Evolutionary conservation across 202 grass and related monocot species (phyloP), one percentile per base, ranked within the genome.

Genomic region (Saccharum hybrid): DNA sequence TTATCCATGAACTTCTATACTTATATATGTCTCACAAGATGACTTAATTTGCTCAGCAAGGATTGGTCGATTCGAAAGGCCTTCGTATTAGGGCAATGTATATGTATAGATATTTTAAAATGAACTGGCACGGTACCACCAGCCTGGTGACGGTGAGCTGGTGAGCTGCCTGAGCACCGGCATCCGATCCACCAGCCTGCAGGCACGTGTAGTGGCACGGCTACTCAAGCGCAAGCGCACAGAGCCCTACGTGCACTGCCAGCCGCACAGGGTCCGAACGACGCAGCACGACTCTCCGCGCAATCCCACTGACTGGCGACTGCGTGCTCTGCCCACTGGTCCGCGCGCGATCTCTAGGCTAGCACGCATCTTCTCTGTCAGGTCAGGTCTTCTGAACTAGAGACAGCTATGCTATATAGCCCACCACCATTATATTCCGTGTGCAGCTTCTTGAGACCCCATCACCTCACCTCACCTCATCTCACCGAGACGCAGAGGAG

Each of bases 181-280:
- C 46, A 52, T 16, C 51, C 70, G 77, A 36, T 60, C 62, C 45
- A 45, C 48, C 68, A 56, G 46, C 22, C 31, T 40, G 74, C 61
- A 14, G 38, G 81, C 87, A 88, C 87, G 82, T 85, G 82, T 76
- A 77, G 77, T 22, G 15, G 82, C 70, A 60, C 46, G 5, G 51
- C 64, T 42, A 76, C 54, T 61, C 30, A 70, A 62, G 71, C 33
- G 15, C 60, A 26, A 11, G 66, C 54, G 49, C 66, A 13, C n/a
- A 43, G 14, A 71, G 16, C 51, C 66, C 65, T 18, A 51, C 59
- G 30, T 11, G 31, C 1, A 26, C 11, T 34, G 74, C 41, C 75
- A 72, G 40, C 21, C 38, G 86, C 71, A 46, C 81, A 63, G n/a
- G 82, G 82, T 86, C 88, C 88, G 49, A 90, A 86, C 83, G 77